Evolutionary conservation across 257 asterid species (phyloP), one percentile per base, ranked within the genome.

Genomic region (Asclepias syriaca): DNA sequence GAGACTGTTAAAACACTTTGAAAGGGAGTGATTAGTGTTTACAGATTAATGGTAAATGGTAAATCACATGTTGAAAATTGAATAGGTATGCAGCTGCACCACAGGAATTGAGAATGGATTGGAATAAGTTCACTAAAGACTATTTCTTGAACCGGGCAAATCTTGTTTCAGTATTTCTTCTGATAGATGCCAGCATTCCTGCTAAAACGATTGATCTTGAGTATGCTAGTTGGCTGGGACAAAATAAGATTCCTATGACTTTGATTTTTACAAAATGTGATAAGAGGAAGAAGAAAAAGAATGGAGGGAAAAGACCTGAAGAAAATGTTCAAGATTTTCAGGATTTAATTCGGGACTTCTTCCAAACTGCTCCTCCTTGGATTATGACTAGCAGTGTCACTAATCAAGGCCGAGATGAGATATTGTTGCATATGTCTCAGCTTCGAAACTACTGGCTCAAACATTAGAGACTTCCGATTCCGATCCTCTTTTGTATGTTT

Each of bases 221-320:
- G 55, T 92, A 95, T 70, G 98, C 99, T 21, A 89, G 97, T 73
- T 95, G 98, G 98, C 79, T 95, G 82, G 99, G 96, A 46, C 84
- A 84, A 81, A 92, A 95, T 73, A 87, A 94, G 99, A 90, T 95
- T 74, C 98, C 99, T 0, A 95, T 92, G 99, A 95, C 99, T 22
- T 72, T 92, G 80, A 68, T 92, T 57, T 92, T 95, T 81, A 95
- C 98, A 55, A 95, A 95, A 85, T 95, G 98, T 49, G 99, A 92
- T 85, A 95, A 90, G 80, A 89, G 97, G 77, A 95, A 92, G 55
- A 95, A 88, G 98, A 90, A 81, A 72, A 92, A 85, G 88, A 92
- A 86, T 19, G 98, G 99, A 64, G 99, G 98, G 22, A 92, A 85
- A 79, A 83, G 94, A 53, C 89, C 96, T 0, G 99, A 92, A 81